Conservation (phyloP, 1,284 basidiomycete genomes). For the Cryptococcus sp. region DNA sequence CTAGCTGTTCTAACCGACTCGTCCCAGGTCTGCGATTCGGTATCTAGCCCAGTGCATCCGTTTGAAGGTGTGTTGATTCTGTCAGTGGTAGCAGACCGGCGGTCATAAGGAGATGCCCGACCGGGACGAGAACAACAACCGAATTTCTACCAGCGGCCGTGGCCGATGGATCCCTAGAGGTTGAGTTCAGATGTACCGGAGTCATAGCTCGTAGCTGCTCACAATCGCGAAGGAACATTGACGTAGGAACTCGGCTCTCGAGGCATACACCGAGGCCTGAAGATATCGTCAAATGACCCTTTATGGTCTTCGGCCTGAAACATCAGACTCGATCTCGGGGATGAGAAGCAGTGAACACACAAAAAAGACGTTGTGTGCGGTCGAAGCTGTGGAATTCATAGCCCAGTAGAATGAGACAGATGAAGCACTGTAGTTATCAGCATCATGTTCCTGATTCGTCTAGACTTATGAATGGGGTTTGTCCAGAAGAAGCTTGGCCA, state of each 20-base stretch:
- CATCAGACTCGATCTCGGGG: slow-evolving; percentile 10
- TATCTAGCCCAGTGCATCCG: background rate
- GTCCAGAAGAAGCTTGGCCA: slow-evolving; percentile 28
- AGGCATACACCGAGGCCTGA: slow-evolving; percentile 50
- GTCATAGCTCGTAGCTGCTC: too few relatives aligned
- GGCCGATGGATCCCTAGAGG: slow-evolving; percentile 46
- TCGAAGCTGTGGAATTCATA: slow-evolving; percentile 47
- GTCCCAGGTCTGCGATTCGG: slow-evolving; percentile 32
- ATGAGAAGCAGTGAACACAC: slow-evolving; percentile 13
- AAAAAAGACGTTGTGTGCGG: slow-evolving; percentile 53
- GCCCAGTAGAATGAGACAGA: slow-evolving; percentile 56
- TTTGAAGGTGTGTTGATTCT: slow-evolving; percentile 12
- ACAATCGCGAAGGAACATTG: slow-evolving; percentile 52
- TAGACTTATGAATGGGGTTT: slow-evolving; percentile 39
- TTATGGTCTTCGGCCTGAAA: slow-evolving; percentile 49
- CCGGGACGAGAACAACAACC: slow-evolving; percentile 40
- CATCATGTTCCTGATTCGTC: too few relatives aligned
- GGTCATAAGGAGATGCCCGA: slow-evolving; percentile 28
- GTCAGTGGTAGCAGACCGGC: slow-evolving; percentile 5
- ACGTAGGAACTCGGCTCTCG: slow-evolving; percentile 55
- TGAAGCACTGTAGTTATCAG: too few relatives aligned
- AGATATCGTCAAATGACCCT: slow-evolving; percentile 54
- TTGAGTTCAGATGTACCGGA: too few relatives aligned
- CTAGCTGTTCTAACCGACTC: slow-evolving; percentile 31
- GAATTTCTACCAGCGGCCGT: slow-evolving; percentile 42